A percentile compares a stretch with the other conserved stretches of the same genome.
Evolutionary conservation across 192 early-diverging fungal genomes (phyloP).

Genomic region (Coemansia guatemalensis): DNA sequence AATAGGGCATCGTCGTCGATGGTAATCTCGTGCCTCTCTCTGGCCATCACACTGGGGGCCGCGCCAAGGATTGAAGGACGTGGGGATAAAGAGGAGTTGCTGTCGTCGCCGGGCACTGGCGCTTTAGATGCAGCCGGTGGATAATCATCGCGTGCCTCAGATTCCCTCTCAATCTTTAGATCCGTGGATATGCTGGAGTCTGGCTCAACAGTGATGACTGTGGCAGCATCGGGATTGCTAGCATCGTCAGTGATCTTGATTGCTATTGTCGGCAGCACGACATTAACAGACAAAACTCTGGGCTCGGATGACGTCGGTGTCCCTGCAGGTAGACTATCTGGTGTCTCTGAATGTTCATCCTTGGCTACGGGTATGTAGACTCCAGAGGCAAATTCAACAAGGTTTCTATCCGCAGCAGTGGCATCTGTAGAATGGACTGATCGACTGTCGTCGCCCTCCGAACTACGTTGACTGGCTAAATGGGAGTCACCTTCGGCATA

Average conservation of each 20-base stretch:
- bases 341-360: not conserved
- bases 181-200: not conserved
- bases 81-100: not conserved
- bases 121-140: not conserved
- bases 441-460: too few relatives aligned
- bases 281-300: conserved; percentile 30
- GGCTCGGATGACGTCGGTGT: conserved; percentile 33
- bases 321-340: not conserved
- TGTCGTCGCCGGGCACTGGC: not conserved
- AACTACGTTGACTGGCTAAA: not conserved
- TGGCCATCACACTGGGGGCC: not conserved
- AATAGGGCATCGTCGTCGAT: conserved; percentile 28
- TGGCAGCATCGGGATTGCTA: conserved; percentile 5
- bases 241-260: conserved; percentile 34
- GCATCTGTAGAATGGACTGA: too few relatives aligned
- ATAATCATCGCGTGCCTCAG: not conserved
- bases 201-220: conserved; percentile 26
- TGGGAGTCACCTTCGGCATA: not conserved
- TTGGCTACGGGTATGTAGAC: not conserved
- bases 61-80: not conserved
- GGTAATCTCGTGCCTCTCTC: conserved; percentile 23
- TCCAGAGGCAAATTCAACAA: not conserved
- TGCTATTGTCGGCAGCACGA: conserved; percentile 44
- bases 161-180: not conserved
- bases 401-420: not conserved